These are phyloP conservation scores for Silene conica DNA, from an alignment of 148 eudicot species.

Conservation along the genomic window DNA sequence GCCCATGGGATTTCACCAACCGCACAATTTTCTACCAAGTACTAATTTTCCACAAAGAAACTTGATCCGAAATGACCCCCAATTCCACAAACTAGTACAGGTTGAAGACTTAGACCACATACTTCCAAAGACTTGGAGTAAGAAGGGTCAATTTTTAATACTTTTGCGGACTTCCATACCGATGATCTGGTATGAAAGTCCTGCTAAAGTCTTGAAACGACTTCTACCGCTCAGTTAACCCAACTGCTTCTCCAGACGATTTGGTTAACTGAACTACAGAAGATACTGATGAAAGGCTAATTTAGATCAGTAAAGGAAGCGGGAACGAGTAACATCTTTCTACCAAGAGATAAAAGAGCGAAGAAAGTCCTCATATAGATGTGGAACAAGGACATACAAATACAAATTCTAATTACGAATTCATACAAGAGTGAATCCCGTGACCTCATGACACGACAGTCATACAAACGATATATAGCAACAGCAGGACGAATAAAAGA, in stretches of 20 bases:
- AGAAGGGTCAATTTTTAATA: conserved; percentile 3
- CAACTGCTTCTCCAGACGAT: too few relatives aligned
- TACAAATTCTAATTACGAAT: conserved; percentile 24
- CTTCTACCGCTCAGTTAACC: too few relatives aligned
- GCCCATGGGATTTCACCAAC: not conserved
- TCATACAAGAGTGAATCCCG: conserved; percentile 4
- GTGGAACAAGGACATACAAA: not conserved
- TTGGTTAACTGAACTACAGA: not conserved
- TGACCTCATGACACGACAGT: conserved; percentile 5
- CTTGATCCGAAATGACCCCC: not conserved
- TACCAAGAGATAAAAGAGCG: not conserved
- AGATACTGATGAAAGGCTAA: not conserved
- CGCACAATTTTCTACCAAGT: not conserved
- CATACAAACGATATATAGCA: conserved; percentile 20
- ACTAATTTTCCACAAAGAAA: not conserved
- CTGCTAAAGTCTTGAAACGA: too few relatives aligned
- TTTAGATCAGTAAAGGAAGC: not conserved
- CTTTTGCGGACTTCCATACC: not conserved
- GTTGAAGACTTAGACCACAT: not conserved
- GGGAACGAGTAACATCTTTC: not conserved
- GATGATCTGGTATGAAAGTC: too few relatives aligned
- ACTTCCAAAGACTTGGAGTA: not conserved
- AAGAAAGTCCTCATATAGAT: conserved; percentile 6
- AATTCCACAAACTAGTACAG: not conserved
- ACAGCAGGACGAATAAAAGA: conserved; percentile 24